Percentiles rank a stretch among this genome's conserved stretches.
phyloP scores from a whole-genome alignment of 116 monocot species.

The Zostera marina region DNA sequence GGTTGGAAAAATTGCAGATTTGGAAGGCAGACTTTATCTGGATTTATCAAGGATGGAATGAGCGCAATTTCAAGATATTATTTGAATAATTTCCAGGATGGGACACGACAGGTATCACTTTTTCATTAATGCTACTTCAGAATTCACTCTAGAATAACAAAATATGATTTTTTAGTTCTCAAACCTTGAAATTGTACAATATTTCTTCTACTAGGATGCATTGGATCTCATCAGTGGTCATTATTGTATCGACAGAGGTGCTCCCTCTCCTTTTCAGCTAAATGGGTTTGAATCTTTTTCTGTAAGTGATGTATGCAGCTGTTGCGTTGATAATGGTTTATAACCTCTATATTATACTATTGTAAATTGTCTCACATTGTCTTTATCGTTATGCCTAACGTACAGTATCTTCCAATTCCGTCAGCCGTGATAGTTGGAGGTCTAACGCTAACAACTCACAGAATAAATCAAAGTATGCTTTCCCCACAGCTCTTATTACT shows the following conservation, averaged over 20 bases:
- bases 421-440: conserved; percentile 72
- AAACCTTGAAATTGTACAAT: not conserved
- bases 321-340: not conserved
- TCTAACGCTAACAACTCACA: conserved; percentile 54
- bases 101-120: conserved; percentile 60
- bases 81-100: conserved; percentile 96
- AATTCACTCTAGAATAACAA: not conserved
- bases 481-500: not conserved
- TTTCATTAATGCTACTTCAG: not conserved
- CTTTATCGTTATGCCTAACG: not conserved
- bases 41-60: conserved; percentile 83
- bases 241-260: conserved; percentile 32
- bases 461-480: conserved; percentile 54
- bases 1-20: conserved; percentile 28
- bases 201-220: conserved; percentile 44
- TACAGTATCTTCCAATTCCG: conserved; percentile 80
- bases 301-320: conserved; percentile 21
- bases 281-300: conserved; percentile 66
- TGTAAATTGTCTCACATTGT: not conserved
- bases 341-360: not conserved
- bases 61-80: conserved; percentile 91
- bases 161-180: not conserved
- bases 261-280: conserved; percentile 58
- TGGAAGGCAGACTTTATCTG: conserved; percentile 75
- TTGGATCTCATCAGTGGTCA: conserved; percentile 74